Conservation (phyloP, 805 yeast species). For the Starmerella sirachaensis region DNA sequence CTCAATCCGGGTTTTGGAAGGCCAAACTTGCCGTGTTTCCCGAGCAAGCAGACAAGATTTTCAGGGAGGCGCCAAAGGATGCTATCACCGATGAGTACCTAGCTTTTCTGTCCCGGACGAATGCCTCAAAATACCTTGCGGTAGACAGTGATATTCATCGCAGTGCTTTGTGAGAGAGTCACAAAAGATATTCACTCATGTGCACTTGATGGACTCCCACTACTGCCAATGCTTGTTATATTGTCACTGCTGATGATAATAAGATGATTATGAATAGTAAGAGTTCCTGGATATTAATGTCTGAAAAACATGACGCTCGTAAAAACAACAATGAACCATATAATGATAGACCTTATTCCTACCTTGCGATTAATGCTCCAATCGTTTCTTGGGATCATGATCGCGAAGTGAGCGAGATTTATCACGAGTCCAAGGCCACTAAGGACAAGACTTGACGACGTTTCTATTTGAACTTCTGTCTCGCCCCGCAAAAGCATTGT, state of each 20-base stretch:
- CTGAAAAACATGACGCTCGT: not conserved
- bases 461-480: slow-evolving; percentile 29
- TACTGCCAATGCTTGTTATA: too few relatives aligned
- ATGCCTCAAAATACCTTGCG: slow-evolving; percentile 13
- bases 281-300: not conserved
- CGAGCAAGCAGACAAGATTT: slow-evolving; percentile 13
- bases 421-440: slow-evolving; percentile 34
- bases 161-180: slow-evolving; percentile 3
- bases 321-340: not conserved
- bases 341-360: not conserved
- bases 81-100: slow-evolving; percentile 11
- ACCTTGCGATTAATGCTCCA: slow-evolving; percentile 31
- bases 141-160: slow-evolving; percentile 12
- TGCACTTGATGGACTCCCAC: too few relatives aligned
- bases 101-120: slow-evolving; percentile 10
- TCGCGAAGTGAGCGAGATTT: slow-evolving; percentile 31
- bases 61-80: slow-evolving; percentile 12
- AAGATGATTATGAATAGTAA: too few relatives aligned
- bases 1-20: too few relatives aligned
- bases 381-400: slow-evolving; percentile 32
- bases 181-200: too few relatives aligned
- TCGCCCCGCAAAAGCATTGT: slow-evolving; percentile 25
- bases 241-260: too few relatives aligned
- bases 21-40: slow-evolving; percentile 11
- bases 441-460: slow-evolving; percentile 30